These are phyloP conservation scores for Coemansia brasiliensis DNA, from an alignment of 192 early-diverging fungal genomes.

Conservation along the genomic window DNA sequence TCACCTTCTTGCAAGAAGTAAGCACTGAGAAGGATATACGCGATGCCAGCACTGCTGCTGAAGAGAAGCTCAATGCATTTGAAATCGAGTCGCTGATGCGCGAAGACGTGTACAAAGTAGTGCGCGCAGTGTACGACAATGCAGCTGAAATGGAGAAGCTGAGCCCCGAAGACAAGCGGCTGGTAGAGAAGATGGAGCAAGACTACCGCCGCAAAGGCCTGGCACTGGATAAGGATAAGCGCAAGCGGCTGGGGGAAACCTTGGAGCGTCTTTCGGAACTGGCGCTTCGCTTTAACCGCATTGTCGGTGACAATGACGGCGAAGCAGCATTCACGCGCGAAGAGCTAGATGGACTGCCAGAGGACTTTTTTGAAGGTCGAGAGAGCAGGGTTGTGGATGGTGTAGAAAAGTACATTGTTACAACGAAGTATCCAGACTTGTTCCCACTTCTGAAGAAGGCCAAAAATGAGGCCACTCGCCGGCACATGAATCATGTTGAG, in stretches of 20 bases:
- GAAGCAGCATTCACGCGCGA: slow-evolving; percentile 53
- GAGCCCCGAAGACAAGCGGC: slow-evolving; percentile 65
- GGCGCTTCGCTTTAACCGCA: slow-evolving; percentile 71
- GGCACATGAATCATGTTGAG: slow-evolving; percentile 51
- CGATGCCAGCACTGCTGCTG: slow-evolving; percentile 66
- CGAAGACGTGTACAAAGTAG: slow-evolving; percentile 64
- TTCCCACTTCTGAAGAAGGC: slow-evolving; percentile 54
- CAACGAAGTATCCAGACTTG: slow-evolving; percentile 72
- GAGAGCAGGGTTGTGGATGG: slow-evolving; percentile 62
- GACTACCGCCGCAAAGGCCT: slow-evolving; percentile 73
- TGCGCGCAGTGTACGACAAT: slow-evolving; percentile 57
- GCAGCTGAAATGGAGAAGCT: slow-evolving; percentile 50
- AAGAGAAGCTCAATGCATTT: slow-evolving; percentile 62
- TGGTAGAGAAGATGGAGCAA: slow-evolving; percentile 66
- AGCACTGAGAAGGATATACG: slow-evolving; percentile 62
- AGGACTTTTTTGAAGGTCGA: slow-evolving; percentile 66
- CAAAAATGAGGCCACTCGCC: slow-evolving; percentile 59
- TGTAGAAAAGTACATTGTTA: slow-evolving; percentile 62
- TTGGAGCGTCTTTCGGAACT: slow-evolving; percentile 69
- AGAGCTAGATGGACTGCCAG: slow-evolving; percentile 73
- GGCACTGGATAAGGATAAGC: slow-evolving; percentile 61
- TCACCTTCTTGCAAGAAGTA: slow-evolving; percentile 48
- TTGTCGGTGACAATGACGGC: slow-evolving; percentile 67
- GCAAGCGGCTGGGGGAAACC: slow-evolving; percentile 62
- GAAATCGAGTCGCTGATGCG: slow-evolving; percentile 65